Evolutionary conservation across 805 yeast genomes (phyloP).

Genomic region (Candida adriatica): DNA sequence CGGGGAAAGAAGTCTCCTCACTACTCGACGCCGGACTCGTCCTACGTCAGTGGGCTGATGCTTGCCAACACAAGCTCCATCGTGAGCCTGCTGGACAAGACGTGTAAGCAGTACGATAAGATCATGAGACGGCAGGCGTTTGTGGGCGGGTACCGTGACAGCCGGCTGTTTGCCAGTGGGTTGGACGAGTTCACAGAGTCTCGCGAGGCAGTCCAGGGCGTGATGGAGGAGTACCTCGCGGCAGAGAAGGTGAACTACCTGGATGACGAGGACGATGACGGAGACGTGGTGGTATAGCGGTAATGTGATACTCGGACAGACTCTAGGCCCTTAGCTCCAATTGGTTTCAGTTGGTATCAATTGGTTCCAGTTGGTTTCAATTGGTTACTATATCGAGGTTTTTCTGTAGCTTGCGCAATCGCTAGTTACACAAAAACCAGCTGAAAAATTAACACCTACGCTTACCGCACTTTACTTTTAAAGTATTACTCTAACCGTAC

Average conservation of each 20-base stretch:
- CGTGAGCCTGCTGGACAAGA: slow-evolving; percentile 54
- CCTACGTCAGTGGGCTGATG: slow-evolving; percentile 70
- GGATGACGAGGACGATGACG: slow-evolving; percentile 30
- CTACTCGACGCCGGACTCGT: slow-evolving; percentile 25
- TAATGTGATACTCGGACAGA: too few species aligned
- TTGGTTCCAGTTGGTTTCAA: too few species aligned
- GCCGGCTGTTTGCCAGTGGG: slow-evolving; percentile 32
- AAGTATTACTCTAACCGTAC: too few species aligned
- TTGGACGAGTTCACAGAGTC: slow-evolving; percentile 69
- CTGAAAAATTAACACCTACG: too few species aligned
- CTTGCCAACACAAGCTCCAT: slow-evolving; percentile 79
- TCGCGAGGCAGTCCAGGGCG: slow-evolving; percentile 64
- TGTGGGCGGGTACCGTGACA: slow-evolving; percentile 61
- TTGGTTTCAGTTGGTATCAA: too few species aligned
- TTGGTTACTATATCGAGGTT: too few species aligned
- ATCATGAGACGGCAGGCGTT: slow-evolving; percentile 79
- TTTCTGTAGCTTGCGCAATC: too few species aligned
- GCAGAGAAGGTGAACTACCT: slow-evolving; percentile 50
- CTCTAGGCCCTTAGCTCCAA: too few species aligned
- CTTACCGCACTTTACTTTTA: too few species aligned
- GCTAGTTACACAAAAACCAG: too few species aligned
- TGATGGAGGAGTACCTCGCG: slow-evolving; percentile 72
- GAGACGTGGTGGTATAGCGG: neutral
- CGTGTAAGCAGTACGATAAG: slow-evolving; percentile 71
- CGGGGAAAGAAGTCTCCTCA: slow-evolving; percentile 69